These are phyloP conservation scores for Cryphonectria carpinicola DNA, from an alignment of 2,329 filamentous ascomycete genomes.

Conservation along the genomic window DNA sequence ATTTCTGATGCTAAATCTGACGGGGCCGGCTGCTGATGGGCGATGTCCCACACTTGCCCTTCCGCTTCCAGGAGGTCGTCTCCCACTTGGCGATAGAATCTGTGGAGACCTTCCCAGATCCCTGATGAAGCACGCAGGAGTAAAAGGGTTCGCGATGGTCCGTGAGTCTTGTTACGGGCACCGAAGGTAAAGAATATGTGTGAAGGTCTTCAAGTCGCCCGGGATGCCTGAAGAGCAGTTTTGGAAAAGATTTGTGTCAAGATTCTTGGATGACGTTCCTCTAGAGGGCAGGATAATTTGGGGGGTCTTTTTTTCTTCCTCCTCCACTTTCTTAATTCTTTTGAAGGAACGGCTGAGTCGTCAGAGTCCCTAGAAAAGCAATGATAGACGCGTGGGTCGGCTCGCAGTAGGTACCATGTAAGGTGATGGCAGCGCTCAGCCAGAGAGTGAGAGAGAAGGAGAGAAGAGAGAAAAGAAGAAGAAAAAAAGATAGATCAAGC, in stretches of 20 bases:
- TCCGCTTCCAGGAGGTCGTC: conserved; percentile 20
- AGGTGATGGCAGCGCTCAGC: background rate
- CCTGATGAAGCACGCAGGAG: conserved; percentile 9
- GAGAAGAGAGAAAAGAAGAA: background rate
- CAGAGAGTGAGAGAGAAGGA: background rate
- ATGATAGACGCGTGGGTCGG: conserved; percentile 7
- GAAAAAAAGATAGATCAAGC: background rate
- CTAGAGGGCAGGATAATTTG: background rate
- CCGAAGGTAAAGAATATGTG: conserved; percentile 14
- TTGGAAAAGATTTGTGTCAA: background rate
- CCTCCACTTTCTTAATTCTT: background rate
- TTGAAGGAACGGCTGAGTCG: conserved; percentile 2
- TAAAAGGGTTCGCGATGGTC: background rate
- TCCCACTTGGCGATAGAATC: conserved; percentile 10
- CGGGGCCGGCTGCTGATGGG: conserved; percentile 5
- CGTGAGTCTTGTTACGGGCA: conserved; percentile 14
- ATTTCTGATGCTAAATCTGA: conserved; percentile 1
- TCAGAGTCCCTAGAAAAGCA: background rate
- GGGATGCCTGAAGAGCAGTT: background rate
- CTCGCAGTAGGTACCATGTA: background rate
- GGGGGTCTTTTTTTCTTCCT: background rate
- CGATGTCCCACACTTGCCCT: conserved; percentile 19
- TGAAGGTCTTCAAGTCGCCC: conserved; percentile 6
- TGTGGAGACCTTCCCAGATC: conserved; percentile 12
- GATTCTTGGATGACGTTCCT: background rate